Evolutionary conservation across 345 rosid species (phyloP).

Genomic region (Populus alba): DNA sequence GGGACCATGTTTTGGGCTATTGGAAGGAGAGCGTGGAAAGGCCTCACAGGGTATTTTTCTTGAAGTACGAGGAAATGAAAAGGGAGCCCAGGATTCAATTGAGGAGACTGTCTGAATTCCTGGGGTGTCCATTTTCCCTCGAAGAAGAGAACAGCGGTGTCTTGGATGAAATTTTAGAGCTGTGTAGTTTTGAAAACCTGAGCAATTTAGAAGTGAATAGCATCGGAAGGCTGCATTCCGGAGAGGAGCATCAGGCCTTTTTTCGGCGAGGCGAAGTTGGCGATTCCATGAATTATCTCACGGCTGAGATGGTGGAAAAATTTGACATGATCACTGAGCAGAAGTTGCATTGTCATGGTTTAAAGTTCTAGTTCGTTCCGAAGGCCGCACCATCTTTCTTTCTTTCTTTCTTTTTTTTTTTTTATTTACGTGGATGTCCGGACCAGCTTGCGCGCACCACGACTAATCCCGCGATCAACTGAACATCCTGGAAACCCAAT

Average conservation of each 20-base stretch:
- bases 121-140: conserved; percentile 42
- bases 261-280: conserved; percentile 59
- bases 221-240: conserved; percentile 31
- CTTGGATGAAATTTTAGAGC: conserved; percentile 38
- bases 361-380: conserved; percentile 17
- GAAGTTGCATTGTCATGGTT: conserved; percentile 33
- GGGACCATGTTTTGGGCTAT: conserved; percentile 56
- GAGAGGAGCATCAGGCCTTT: conserved; percentile 22
- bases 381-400: no score
- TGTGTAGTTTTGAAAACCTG: conserved; percentile 50
- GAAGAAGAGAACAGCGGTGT: conserved; percentile 39
- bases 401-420: no score
- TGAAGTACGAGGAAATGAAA: conserved; percentile 50
- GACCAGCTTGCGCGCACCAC: no score
- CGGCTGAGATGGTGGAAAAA: conserved; percentile 34
- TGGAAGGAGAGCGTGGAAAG: conserved; percentile 52
- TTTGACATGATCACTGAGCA: conserved; percentile 37
- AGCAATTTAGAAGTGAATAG: conserved; percentile 50
- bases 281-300: conserved; percentile 48
- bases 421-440: no score
- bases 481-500: no score
- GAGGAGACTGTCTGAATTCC: conserved; percentile 40
- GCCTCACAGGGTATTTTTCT: conserved; percentile 36
- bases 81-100: conserved; percentile 33
- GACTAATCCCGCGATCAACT: no score